phyloP scores from a whole-genome alignment of 768 basidiomycete genomes.

The Agrocybe praecox region DNA sequence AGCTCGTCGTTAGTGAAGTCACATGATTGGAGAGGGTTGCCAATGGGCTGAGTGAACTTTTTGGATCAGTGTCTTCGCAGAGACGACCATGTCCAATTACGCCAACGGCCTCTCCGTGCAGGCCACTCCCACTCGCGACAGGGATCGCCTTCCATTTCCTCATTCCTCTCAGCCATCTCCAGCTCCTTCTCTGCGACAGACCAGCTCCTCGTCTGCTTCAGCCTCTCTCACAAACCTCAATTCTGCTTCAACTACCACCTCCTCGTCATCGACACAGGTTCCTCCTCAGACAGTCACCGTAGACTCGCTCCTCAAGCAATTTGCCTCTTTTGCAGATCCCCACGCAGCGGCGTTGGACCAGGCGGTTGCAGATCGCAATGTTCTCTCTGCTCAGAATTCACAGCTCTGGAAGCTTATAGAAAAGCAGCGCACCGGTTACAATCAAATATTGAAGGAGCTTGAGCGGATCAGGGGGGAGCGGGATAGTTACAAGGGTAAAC shows the following conservation, averaged over 20 bases:
- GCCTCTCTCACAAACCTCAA: constrained; percentile 28
- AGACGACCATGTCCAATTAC: constrained; percentile 11
- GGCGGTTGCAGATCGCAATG: constrained; percentile 79
- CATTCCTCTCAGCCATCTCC: constrained; percentile 35
- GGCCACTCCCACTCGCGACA: constrained; percentile 30
- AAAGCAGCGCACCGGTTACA: constrained; percentile 85
- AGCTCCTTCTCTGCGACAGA: constrained; percentile 27
- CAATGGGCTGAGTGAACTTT: background rate
- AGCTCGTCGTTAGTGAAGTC: constrained; percentile 6
- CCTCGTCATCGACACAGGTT: constrained; percentile 23
- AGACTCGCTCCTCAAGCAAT: constrained; percentile 55
- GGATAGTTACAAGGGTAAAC: constrained; percentile 63
- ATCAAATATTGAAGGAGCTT: constrained; percentile 79
- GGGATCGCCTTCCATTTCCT: constrained; percentile 38
- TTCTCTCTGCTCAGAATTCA: constrained; percentile 78
- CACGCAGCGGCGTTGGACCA: constrained; percentile 73
- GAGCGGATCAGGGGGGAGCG: constrained; percentile 84
- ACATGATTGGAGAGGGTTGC: constrained; percentile 11
- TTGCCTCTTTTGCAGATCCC: constrained; percentile 57
- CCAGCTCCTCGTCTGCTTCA: constrained; percentile 23
- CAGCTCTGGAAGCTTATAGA: constrained; percentile 96
- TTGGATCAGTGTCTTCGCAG: background rate
- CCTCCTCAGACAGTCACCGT: constrained; percentile 46
- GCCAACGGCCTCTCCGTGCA: constrained; percentile 14
- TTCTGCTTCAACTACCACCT: constrained; percentile 30